These are phyloP conservation scores for Pseudocercospora macadamiae DNA, from an alignment of 2,329 filamentous ascomycete genomes.

Conservation along the genomic window DNA sequence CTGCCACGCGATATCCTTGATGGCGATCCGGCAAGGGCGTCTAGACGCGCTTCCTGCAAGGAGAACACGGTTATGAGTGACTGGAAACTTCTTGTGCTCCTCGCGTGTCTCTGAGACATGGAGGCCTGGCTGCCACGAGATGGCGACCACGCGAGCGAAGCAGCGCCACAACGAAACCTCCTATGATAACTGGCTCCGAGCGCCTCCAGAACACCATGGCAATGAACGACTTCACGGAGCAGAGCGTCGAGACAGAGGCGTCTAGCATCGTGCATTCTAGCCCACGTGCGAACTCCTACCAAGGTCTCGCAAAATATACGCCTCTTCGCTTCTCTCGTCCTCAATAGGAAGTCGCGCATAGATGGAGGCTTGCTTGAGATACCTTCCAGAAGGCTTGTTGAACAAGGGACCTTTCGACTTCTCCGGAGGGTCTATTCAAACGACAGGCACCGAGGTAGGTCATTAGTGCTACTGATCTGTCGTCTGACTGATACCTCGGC, in stretches of 20 bases:
- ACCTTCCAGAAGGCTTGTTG: constrained; percentile 5
- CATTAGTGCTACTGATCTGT: constrained; percentile 8
- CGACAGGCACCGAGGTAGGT: neutral
- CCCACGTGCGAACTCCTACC: neutral
- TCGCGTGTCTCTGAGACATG: constrained; percentile 4
- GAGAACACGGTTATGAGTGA: neutral
- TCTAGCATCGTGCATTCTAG: neutral
- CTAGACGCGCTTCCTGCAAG: neutral
- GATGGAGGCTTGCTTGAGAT: constrained; percentile 1
- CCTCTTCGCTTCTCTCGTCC: constrained; percentile 9
- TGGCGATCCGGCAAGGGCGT: neutral
- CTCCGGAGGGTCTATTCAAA: neutral
- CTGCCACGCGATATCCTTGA: neutral
- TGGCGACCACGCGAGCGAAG: constrained; percentile 6
- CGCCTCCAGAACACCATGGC: neutral
- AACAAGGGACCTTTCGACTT: neutral
- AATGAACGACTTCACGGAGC: neutral
- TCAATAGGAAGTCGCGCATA: constrained; percentile 7
- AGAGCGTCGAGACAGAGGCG: constrained; percentile 3
- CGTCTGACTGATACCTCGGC: neutral
- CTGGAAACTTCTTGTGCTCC: neutral
- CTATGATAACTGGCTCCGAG: neutral
- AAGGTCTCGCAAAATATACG: neutral
- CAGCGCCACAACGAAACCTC: neutral
- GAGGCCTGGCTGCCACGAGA: constrained; percentile 1